Evolutionary conservation across 2,329 filamentous ascomycete species (phyloP), one percentile per base, ranked within the genome.

Genomic region (Volutella citrinella): DNA sequence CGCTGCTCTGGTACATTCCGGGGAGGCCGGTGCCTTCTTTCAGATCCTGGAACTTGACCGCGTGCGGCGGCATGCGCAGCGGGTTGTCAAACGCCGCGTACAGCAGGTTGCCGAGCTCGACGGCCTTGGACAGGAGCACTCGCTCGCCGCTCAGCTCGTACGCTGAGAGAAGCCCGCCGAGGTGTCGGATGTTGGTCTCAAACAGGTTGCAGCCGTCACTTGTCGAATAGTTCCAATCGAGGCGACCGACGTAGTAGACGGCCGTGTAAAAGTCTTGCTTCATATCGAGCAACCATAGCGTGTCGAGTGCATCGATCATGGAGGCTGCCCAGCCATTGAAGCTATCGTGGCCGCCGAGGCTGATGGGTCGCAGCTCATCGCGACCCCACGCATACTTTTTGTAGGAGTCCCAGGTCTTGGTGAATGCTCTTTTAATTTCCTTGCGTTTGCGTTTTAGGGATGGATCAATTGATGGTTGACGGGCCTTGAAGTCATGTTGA

Each of bases 111-210:
- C 71, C 80, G 13, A 84, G 64, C 58, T 83, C 77, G 5, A 65
- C 61, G 2, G 80, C 78, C 55, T 84, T 83, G 29, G 61, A 60
- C 30, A 84, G 63, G 28, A 84, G 58, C 12, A 61, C 61, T 41
- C 68, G 61, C 43, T 68, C 69, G 22, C 65, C 67, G 46, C 76
- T 82, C n/a, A 85, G 57, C 49, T 85, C 81, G 49, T 84, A 83
- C 1, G 81, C 80, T 9, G 76, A 75, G 29, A 85, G 51, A 31
- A 84, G 67, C 4, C 81, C 81, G 12, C 81, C 81, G 0, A 85
- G 68, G 51, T 84, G 83, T 20, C 81, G 70, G 38, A 84, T 83
- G 3, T 74, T 83, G 1, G 79, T 83, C 58, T 85, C 81, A 36
- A 84, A 84, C 2, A 84, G 59, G 31, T 81, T 82, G 42, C 83